These are phyloP conservation scores for Saccharum spontaneum DNA, from an alignment of 176 grass and related monocot species.

Conservation along the genomic window DNA sequence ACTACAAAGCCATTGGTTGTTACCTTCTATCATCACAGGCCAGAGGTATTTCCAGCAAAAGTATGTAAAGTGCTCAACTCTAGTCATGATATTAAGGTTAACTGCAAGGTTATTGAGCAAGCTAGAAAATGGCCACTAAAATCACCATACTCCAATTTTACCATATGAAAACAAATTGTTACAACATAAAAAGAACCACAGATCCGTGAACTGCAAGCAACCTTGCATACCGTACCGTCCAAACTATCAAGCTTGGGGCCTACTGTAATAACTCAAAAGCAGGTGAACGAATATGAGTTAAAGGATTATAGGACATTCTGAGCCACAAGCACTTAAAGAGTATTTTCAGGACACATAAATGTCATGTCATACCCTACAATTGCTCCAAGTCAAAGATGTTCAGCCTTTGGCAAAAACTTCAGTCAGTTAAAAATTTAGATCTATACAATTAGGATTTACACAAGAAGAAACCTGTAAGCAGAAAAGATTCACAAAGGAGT, in stretches of 20 bases:
- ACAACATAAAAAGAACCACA: not conserved
- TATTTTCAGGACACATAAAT: slow-evolving; percentile 17
- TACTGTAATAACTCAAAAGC: not conserved
- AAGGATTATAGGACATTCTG: not conserved
- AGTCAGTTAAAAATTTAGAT: not conserved
- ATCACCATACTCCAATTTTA: not conserved
- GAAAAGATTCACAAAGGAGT: not conserved
- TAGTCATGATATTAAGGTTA: not conserved
- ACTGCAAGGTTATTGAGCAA: not conserved
- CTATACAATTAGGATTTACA: not conserved
- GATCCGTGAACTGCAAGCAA: not conserved
- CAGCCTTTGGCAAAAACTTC: not conserved
- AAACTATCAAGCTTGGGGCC: not conserved
- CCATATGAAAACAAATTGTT: not conserved
- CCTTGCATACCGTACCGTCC: not conserved
- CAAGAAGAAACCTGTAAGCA: not conserved
- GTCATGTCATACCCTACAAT: not conserved
- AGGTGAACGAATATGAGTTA: not conserved
- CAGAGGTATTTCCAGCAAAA: not conserved
- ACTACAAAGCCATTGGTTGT: not conserved
- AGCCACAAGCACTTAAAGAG: not conserved
- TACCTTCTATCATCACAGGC: not conserved
- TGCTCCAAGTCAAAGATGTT: not conserved
- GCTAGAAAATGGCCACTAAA: not conserved
- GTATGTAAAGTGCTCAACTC: not conserved